Percentiles rank a stretch among this genome's conserved stretches.
Evolutionary conservation across 2,329 filamentous ascomycete species (phyloP).

Genomic region (Eurotiales sp.): DNA sequence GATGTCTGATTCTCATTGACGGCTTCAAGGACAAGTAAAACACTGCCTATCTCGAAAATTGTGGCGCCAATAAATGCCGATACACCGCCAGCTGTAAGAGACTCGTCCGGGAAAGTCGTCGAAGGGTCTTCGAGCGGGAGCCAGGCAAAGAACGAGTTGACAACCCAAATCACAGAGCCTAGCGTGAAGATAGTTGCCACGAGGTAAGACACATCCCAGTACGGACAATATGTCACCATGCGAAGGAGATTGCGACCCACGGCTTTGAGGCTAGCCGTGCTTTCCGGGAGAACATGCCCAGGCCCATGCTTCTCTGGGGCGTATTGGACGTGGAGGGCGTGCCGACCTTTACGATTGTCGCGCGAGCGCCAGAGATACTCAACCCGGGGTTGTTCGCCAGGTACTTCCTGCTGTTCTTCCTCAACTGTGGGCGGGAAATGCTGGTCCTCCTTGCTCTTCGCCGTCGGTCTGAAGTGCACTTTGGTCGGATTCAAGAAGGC

Average conservation of each 20-base stretch:
- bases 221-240: constrained; percentile 50
- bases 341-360: constrained; percentile 49
- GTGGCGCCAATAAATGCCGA: constrained; percentile 65
- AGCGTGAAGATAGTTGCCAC: constrained; percentile 53
- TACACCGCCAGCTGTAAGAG: constrained; percentile 54
- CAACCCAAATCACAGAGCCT: constrained; percentile 53
- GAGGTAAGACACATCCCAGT: constrained; percentile 57
- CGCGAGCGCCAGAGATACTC: constrained; percentile 42
- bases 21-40: constrained; percentile 63
- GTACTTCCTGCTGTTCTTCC: background rate
- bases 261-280: constrained; percentile 29
- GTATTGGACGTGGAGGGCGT: constrained; percentile 35
- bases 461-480: constrained; percentile 29
- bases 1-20: constrained; percentile 63
- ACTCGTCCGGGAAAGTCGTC: constrained; percentile 54
- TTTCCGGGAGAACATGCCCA: constrained; percentile 27
- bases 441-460: constrained; percentile 6
- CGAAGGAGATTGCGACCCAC: constrained; percentile 38
- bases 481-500: constrained; percentile 50
- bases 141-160: constrained; percentile 63
- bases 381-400: constrained; percentile 13
- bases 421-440: constrained; percentile 9
- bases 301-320: constrained; percentile 17
- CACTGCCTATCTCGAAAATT: constrained; percentile 61
- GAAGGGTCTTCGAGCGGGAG: constrained; percentile 54